Evolutionary conservation across 257 asterid species (phyloP), one percentile per base, ranked within the genome.

Genomic region (Solanum dulcamara): DNA sequence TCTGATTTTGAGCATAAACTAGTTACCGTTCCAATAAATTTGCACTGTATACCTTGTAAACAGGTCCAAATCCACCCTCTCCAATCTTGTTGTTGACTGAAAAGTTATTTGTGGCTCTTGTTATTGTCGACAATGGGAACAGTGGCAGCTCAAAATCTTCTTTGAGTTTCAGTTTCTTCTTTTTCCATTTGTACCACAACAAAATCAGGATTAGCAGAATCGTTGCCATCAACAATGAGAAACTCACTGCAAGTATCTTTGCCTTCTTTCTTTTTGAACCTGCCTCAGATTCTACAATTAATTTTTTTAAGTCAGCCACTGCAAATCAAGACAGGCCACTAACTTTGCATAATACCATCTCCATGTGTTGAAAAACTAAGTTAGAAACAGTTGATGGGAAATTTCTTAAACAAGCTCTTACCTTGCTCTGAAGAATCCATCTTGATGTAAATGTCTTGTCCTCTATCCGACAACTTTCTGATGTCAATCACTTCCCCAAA

Each of bases 31-130:
- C 28, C 26, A 33, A 48, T 32, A 48, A 28, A 14, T 53, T 81
- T 53, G 6, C 13, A 57, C 12, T 66, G 24, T 14, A 42, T 86
- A 88, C 91, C 89, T 86, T 88, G 51, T 88, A 88, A 62, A 88
- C 89, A 64, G 88, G 85, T 67, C 90, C 90, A 75, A 77, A 88
- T 33, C 90, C 90, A 64, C 90, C 90, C 84, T 88, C 86, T 64
- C 90, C 84, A 35, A 81, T 81, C 51, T 81, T 81, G 53, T 81
- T 81, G 72, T 81, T 33, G 53, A 81, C 5, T 4, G 53, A 81
- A 81, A 86, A 89, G 80, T 84, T 84, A 26, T 77, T 80, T 3
- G 91, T 89, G 48, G 89, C 88, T 37, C 85, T 82, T 55, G 37
- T 35, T 81, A 89, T 59, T 53, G 89, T 82, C 20, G 51, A 7